These are phyloP conservation scores for Aspergillus oerlinghausenensis DNA, from an alignment of 2,329 filamentous ascomycete species.

Conservation along the genomic window DNA sequence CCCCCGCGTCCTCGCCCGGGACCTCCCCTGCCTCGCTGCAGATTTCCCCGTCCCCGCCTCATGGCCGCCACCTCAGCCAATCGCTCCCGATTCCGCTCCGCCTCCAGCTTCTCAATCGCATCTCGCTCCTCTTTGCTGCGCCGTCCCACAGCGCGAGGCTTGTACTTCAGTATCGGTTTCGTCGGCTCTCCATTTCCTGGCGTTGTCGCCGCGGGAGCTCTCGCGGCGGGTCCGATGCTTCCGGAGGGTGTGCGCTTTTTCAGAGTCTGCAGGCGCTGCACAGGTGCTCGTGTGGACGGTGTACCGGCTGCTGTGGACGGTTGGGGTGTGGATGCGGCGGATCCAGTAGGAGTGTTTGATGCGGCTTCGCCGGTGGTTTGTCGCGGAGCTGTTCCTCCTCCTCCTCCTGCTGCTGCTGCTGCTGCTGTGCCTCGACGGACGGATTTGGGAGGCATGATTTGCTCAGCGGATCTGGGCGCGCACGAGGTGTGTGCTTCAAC, in stretches of 20 bases:
- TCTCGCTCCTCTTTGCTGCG: slow-evolving; percentile 45
- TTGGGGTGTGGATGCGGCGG: slow-evolving; percentile 7
- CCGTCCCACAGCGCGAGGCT: slow-evolving; percentile 38
- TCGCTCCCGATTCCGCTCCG: slow-evolving; percentile 36
- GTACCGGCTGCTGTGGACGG: slow-evolving; percentile 8
- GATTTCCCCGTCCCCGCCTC: slow-evolving; percentile 28
- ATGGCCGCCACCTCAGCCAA: slow-evolving; percentile 39
- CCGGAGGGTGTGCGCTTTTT: slow-evolving; percentile 36
- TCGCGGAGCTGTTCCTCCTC: not conserved
- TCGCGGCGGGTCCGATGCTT: slow-evolving; percentile 28
- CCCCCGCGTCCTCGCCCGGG: slow-evolving; percentile 29
- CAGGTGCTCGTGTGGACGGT: slow-evolving; percentile 27
- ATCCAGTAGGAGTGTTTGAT: not conserved
- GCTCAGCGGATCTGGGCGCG: not conserved
- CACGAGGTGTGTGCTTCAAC: slow-evolving; percentile 7
- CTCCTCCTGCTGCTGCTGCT: slow-evolving; percentile 13
- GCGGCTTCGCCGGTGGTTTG: not conserved
- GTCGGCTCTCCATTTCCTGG: slow-evolving; percentile 23
- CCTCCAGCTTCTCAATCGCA: slow-evolving; percentile 39
- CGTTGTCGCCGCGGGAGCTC: slow-evolving; percentile 9
- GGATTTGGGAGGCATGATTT: slow-evolving; percentile 33
- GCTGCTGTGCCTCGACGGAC: slow-evolving; percentile 20
- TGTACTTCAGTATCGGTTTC: slow-evolving; percentile 40
- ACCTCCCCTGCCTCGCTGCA: slow-evolving; percentile 25
- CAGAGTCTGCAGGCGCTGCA: slow-evolving; percentile 41